phyloP scores from a whole-genome alignment of 257 asterid species.

The Penstemon newberryi region DNA sequence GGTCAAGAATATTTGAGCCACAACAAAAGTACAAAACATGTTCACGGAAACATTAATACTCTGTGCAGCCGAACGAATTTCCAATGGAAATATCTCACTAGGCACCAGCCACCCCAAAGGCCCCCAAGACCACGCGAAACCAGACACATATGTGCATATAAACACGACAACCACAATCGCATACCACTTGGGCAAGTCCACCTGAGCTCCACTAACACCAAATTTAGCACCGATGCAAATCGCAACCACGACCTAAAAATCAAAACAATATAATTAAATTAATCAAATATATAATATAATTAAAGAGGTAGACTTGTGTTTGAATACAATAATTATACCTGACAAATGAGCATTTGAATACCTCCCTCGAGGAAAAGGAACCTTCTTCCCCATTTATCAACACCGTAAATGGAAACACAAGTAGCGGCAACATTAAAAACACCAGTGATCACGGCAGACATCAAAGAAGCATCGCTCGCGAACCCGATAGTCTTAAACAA shows the following conservation, averaged over 20 bases:
- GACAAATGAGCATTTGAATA: constrained; percentile 69
- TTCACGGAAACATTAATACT: constrained; percentile 49
- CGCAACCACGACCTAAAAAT: constrained; percentile 52
- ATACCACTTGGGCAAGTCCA: constrained; percentile 40
- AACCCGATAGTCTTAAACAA: constrained; percentile 72
- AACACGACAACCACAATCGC: constrained; percentile 52
- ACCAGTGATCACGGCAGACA: constrained; percentile 76
- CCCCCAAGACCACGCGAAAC: constrained; percentile 77
- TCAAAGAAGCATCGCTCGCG: constrained; percentile 53
- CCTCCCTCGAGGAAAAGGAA: constrained; percentile 77
- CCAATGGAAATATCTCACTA: constrained; percentile 82
- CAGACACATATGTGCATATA: constrained; percentile 52
- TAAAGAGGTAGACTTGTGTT: no score
- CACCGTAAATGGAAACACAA: constrained; percentile 53
- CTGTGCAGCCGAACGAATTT: constrained; percentile 61
- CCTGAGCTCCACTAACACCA: constrained; percentile 40
- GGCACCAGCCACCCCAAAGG: constrained; percentile 96
- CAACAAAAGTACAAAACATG: constrained; percentile 50
- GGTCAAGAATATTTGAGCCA: constrained; percentile 68
- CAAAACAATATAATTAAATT: background rate
- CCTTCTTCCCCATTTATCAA: constrained; percentile 82
- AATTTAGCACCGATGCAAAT: constrained; percentile 57
- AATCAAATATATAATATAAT: no score
- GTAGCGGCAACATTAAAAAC: constrained; percentile 69
- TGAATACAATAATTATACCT: constrained; percentile 34